Evolutionary conservation across 805 yeast species (phyloP).

Genomic region (Yarrowia deformans): DNA sequence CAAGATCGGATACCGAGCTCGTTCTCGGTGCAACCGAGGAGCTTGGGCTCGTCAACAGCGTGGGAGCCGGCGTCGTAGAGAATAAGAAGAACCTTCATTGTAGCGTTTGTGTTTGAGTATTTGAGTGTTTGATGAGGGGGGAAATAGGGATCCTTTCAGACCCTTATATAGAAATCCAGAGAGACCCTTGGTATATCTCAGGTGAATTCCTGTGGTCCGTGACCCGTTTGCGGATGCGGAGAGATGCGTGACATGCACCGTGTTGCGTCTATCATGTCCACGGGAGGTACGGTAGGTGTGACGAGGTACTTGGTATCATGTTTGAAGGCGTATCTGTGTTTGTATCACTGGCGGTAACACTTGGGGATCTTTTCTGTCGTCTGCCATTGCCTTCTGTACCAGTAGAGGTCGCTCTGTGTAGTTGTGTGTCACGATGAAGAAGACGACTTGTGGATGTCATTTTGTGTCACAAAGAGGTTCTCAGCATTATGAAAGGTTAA

Average conservation of each 20-base stretch:
- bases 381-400: too few relatives aligned
- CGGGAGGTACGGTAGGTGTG: not conserved
- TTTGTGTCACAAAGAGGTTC: too few relatives aligned
- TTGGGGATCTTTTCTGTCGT: too few relatives aligned
- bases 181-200: not conserved
- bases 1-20: slow-evolving; percentile 11
- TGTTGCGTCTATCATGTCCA: not conserved
- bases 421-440: not conserved
- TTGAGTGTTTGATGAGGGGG: not conserved
- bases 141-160: too few relatives aligned
- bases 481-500: not conserved
- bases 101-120: not conserved
- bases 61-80: slow-evolving; percentile 16
- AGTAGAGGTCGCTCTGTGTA: not conserved
- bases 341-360: not conserved
- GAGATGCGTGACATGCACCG: not conserved
- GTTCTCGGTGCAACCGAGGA: slow-evolving; percentile 10
- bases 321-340: not conserved
- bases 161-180: not conserved
- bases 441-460: too few relatives aligned
- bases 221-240: not conserved
- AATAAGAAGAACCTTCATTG: slow-evolving; percentile 14
- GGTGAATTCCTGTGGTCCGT: not conserved
- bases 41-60: slow-evolving; percentile 13
- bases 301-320: too few relatives aligned